Conservation (phyloP, 345 rosid genomes). For the Physaria fendleri region DNA sequence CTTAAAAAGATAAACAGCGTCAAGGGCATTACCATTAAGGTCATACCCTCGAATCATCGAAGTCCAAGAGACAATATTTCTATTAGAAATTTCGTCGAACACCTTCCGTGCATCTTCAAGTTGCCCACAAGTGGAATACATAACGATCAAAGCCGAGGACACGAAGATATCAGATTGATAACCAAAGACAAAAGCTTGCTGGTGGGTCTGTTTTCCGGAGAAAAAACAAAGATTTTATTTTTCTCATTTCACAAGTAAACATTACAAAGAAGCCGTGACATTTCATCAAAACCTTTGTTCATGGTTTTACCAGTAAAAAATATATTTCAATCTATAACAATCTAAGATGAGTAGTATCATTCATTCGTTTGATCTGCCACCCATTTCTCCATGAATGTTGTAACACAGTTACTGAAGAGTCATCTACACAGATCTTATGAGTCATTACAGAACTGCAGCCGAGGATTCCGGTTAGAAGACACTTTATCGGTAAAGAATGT, state of each 20-base stretch:
- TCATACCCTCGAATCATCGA: constrained; percentile 75
- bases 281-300: constrained; percentile 1
- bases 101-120: constrained; percentile 50
- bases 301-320: constrained; percentile 4
- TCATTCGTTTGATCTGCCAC: constrained; percentile 86
- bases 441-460: constrained; percentile 76
- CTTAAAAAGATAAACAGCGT: constrained; percentile 63
- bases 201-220: constrained; percentile 78
- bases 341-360: constrained; percentile 84
- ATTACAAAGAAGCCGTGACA: constrained; percentile 18
- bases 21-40: constrained; percentile 44
- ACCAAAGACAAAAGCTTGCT: constrained; percentile 70
- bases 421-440: constrained; percentile 70
- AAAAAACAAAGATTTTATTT: constrained; percentile 25
- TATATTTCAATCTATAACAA: constrained; percentile 73
- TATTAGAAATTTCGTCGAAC: constrained; percentile 71
- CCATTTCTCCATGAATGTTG: constrained; percentile 82
- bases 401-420: constrained; percentile 83
- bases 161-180: constrained; percentile 63
- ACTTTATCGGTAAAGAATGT: constrained; percentile 75
- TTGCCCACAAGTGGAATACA: constrained; percentile 66
- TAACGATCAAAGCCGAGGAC: constrained; percentile 63
- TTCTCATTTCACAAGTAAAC: not conserved
- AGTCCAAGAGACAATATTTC: constrained; percentile 79
- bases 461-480: constrained; percentile 75